phyloP scores from a whole-genome alignment of 176 grass and related monocot genomes.

The Ensete ventricosum region DNA sequence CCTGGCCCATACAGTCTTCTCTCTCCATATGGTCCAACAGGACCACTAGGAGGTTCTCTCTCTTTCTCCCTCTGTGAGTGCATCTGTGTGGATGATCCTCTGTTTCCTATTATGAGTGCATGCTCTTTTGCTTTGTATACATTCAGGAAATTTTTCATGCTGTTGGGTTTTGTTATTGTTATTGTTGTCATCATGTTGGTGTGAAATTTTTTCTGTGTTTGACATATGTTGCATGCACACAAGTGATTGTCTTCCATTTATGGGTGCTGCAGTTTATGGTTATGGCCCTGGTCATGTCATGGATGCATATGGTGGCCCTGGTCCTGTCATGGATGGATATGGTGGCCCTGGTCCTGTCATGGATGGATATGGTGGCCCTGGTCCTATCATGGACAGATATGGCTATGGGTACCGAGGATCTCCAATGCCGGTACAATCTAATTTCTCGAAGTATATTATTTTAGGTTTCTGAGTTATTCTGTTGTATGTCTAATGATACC shows the following conservation, averaged over 20 bases:
- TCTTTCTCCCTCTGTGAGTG: not conserved
- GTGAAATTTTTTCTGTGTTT: not conserved
- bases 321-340: constrained; percentile 52
- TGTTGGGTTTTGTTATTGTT: not conserved
- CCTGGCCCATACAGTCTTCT: constrained; percentile 68
- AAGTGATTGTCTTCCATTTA: constrained; percentile 13
- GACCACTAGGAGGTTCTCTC: constrained; percentile 55
- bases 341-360: constrained; percentile 51
- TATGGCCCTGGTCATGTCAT: constrained; percentile 63
- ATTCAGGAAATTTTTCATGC: not conserved
- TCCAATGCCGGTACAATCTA: constrained; percentile 63
- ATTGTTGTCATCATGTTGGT: too few relatives aligned
- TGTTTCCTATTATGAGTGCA: not conserved
- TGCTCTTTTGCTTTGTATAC: not conserved
- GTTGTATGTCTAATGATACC: not conserved
- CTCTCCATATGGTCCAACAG: constrained; percentile 71
- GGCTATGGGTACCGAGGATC: constrained; percentile 87
- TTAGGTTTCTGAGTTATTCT: constrained; percentile 8
- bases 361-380: constrained; percentile 51
- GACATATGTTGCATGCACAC: not conserved
- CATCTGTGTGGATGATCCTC: not conserved
- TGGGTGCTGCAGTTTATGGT: constrained; percentile 44
- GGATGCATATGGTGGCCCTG: constrained; percentile 51
- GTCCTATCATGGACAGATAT: constrained; percentile 52
- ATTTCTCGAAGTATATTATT: constrained; percentile 14